Conservation (phyloP, 2,329 filamentous ascomycete genomes). For the Neurospora crassa region DNA sequence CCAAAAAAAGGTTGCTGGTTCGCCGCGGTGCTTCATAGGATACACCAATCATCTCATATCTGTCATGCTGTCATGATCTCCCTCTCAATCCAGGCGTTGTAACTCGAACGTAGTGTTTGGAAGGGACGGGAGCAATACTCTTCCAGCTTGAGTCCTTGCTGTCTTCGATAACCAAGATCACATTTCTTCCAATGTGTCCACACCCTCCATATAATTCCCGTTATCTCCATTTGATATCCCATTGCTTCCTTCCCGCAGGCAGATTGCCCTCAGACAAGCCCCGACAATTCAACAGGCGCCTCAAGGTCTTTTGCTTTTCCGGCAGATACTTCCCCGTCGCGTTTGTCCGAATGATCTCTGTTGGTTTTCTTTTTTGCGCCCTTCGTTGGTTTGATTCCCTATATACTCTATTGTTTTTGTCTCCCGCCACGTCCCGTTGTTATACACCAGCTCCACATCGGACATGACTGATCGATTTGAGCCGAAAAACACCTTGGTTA, state of each 20-base stretch:
- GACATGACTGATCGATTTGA: not conserved
- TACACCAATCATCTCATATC: not conserved
- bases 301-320: not conserved
- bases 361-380: not conserved
- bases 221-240: not conserved
- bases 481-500: not conserved
- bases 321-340: not conserved
- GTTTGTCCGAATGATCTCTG: not conserved
- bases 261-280: not conserved
- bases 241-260: not conserved
- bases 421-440: not conserved
- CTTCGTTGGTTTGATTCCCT: not conserved
- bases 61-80: not conserved
- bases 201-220: not conserved
- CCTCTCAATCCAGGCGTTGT: not conserved
- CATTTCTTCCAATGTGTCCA: not conserved
- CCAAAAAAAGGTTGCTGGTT: not conserved
- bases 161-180: not conserved
- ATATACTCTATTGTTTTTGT: not conserved
- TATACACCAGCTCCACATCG: not conserved
- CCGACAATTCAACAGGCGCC: not conserved
- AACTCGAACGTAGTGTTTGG: not conserved
- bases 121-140: not conserved
- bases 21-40: not conserved
- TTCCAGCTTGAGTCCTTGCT: not conserved